These are phyloP conservation scores for Eucalyptus tenuipes DNA, from an alignment of 345 rosid genomes.

Conservation along the genomic window DNA sequence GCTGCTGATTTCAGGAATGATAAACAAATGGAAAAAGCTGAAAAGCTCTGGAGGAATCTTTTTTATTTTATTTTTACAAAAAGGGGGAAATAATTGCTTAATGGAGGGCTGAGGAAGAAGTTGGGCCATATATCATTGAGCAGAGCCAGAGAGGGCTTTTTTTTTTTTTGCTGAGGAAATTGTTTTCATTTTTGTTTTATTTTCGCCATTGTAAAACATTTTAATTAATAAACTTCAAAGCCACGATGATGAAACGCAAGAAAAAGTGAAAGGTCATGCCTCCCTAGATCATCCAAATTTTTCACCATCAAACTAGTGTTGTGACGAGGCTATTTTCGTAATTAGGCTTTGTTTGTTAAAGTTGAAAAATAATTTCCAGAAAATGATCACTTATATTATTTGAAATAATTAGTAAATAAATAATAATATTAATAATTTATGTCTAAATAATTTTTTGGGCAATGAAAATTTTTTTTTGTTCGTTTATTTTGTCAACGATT, in stretches of 20 bases:
- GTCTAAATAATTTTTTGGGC: no score
- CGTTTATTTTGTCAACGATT: fast-evolving
- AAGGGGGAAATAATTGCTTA: neutral
- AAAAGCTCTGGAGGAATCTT: neutral
- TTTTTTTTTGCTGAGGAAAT: neutral
- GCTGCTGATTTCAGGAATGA: neutral
- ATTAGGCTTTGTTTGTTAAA: no score
- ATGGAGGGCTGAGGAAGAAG: neutral
- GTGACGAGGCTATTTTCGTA: neutral
- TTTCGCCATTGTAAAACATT: neutral
- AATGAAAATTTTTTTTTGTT: no score
- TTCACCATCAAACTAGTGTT: neutral
- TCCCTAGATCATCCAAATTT: neutral
- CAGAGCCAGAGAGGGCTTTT: neutral
- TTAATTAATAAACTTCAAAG: neutral
- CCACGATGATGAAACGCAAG: neutral
- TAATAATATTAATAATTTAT: no score
- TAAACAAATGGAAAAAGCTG: neutral
- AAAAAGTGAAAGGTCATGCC: neutral
- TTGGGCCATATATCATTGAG: neutral
- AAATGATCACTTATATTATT: no score
- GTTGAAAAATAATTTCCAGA: no score
- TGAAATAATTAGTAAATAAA: no score
- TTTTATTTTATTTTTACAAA: neutral
- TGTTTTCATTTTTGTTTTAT: neutral